Conservation (phyloP, 345 rosid genomes). For the Orychophragmus violaceus region DNA sequence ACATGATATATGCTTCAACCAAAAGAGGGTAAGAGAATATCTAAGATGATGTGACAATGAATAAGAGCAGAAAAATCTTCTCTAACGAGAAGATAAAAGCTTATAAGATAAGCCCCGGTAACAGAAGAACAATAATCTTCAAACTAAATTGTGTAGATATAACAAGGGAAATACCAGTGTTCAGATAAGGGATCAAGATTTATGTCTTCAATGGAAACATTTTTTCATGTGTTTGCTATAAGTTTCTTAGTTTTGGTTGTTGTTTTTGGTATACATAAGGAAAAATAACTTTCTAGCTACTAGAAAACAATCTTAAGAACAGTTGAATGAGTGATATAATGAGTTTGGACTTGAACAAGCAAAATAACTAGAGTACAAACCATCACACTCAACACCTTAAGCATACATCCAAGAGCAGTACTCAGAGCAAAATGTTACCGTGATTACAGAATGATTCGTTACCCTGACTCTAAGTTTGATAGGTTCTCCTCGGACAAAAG, state of each 20-base stretch:
- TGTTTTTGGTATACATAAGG: too few species aligned
- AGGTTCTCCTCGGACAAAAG: conserved; percentile 4
- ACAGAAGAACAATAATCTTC: not conserved
- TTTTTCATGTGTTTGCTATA: not conserved
- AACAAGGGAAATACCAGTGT: too few species aligned
- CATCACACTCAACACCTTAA: conserved; percentile 11
- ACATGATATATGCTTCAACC: too few species aligned
- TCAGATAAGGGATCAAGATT: not conserved
- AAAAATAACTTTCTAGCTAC: not conserved
- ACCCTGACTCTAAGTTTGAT: conserved; percentile 2
- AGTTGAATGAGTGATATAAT: not conserved
- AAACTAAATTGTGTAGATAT: not conserved
- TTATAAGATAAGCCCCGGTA: not conserved
- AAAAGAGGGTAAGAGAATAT: too few species aligned
- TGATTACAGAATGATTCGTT: not conserved
- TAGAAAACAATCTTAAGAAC: not conserved
- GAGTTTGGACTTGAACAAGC: not conserved
- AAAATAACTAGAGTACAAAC: not conserved
- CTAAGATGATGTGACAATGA: not conserved
- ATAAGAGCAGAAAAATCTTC: not conserved
- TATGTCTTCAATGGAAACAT: too few species aligned
- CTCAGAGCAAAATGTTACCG: not conserved
- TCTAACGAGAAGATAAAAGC: not conserved
- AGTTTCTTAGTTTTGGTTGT: not conserved
- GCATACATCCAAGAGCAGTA: not conserved